phyloP scores from a whole-genome alignment of 805 yeast species.

The Cyberlindnera meyerae region DNA sequence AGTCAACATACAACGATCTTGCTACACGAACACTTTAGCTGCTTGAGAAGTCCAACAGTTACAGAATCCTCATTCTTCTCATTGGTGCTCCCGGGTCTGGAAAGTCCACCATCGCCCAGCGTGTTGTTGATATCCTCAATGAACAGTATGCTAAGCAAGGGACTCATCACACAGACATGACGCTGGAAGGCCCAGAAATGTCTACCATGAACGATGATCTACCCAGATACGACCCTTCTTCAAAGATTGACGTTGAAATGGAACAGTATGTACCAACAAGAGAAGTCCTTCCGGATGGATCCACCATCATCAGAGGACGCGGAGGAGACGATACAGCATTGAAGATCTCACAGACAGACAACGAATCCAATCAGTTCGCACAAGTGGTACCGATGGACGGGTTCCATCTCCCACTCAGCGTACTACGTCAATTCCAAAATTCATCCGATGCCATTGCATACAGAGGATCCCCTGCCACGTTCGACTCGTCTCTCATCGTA shows the following conservation, averaged over 20 bases:
- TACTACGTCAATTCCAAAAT: constrained; percentile 46
- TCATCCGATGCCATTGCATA: constrained; percentile 52
- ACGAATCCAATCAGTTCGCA: constrained; percentile 27
- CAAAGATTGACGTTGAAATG: constrained; percentile 16
- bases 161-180: not conserved
- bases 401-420: constrained; percentile 54
- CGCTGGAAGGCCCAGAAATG: constrained; percentile 4
- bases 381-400: constrained; percentile 70
- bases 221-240: constrained; percentile 8
- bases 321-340: constrained; percentile 25
- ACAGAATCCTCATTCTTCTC: constrained; percentile 52
- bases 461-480: constrained; percentile 85
- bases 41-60: constrained; percentile 25
- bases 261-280: constrained; percentile 12
- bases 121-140: constrained; percentile 40
- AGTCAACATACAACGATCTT: constrained; percentile 27
- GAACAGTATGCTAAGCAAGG: constrained; percentile 21
- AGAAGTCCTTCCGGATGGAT: not conserved
- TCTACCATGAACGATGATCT: constrained; percentile 6
- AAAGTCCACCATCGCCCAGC: constrained; percentile 59
- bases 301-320: constrained; percentile 19
- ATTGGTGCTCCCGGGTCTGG: constrained; percentile 88
- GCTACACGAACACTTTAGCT: constrained; percentile 29
- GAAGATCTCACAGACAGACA: constrained; percentile 8
- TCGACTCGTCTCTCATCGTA: constrained; percentile 42